Evolutionary conservation across 2,329 filamentous ascomycete genomes (phyloP).

Genomic region (Ophiostoma sp.): DNA sequence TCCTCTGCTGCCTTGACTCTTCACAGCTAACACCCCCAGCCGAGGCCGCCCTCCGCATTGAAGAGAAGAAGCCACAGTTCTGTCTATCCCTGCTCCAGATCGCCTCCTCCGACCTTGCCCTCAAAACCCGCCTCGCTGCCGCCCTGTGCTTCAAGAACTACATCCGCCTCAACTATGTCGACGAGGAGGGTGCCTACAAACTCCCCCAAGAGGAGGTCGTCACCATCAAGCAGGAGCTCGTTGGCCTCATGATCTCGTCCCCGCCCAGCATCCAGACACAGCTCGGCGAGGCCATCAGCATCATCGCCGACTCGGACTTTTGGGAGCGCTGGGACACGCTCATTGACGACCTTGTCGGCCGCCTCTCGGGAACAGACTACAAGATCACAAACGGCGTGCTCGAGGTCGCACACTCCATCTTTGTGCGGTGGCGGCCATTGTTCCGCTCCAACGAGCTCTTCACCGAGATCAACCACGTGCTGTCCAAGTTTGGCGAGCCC

Average conservation of each 20-base stretch:
- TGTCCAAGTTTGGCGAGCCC: slow-evolving; percentile 74
- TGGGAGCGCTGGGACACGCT: slow-evolving; percentile 96
- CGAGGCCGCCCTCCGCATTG: slow-evolving; percentile 69
- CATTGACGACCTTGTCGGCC: slow-evolving; percentile 72
- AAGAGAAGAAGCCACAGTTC: slow-evolving; percentile 80
- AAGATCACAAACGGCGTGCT: slow-evolving; percentile 88
- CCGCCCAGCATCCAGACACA: slow-evolving; percentile 85
- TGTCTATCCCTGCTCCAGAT: slow-evolving; percentile 85
- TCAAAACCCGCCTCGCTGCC: slow-evolving; percentile 76
- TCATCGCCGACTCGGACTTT: slow-evolving; percentile 97
- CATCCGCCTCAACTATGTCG: slow-evolving; percentile 87
- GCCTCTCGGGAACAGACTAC: slow-evolving; percentile 74
- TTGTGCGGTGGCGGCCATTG: slow-evolving; percentile 88
- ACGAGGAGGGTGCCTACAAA: slow-evolving; percentile 92
- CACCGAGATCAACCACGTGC: slow-evolving; percentile 92
- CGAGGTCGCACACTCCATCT: slow-evolving; percentile 97
- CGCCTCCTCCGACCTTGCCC: slow-evolving; percentile 67
- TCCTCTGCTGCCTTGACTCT: neutral
- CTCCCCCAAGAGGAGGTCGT: slow-evolving; percentile 74
- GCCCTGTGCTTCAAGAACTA: slow-evolving; percentile 99
- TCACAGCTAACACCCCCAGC: slow-evolving; percentile 48
- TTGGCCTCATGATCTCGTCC: slow-evolving; percentile 92
- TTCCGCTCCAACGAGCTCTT: slow-evolving; percentile 91
- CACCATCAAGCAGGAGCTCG: slow-evolving; percentile 90
- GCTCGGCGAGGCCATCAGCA: slow-evolving; percentile 91